Base-by-base conservation (phyloP, 2,329 filamentous ascomycete species). In the Mycocentrospora acerina region DNA sequence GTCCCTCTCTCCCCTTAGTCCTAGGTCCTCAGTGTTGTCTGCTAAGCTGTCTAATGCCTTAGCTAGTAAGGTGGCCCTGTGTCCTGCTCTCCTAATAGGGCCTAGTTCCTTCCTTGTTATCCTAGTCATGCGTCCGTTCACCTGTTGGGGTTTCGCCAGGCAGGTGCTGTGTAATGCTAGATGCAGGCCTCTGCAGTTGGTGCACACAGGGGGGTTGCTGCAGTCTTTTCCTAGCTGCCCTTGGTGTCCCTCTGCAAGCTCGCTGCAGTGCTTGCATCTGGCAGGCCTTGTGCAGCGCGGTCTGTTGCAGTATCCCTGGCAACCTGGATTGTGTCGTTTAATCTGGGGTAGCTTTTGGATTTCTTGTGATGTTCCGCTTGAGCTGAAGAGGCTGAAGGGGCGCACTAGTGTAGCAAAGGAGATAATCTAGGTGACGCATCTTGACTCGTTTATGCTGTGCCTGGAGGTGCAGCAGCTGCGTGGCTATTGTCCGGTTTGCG, bases 241-340 rank as follows among this genome's bases (percentile, higher is more conserved):
- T 26, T 25, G 6, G 22, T 34, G 32, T 25, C 10, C 15, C 7
- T 25, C 32, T 12, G 11, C 17, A 7, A 19, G 19, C n/a, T 16
- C 22, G 2, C 32, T 12, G 22, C 32, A 34, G 19, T 34, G 10
- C 7, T 4, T 24, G 32, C 32, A 35, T 14, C 32, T 13, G 13
- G 24, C 22, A 15, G 16, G 6, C 13, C 16, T 6, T 11, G 19
- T 34, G 22, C 32, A 34, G 2, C 22, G 19, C 4, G 32, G n/a
- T 17, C 7, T 3, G 22, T 28, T 28, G 32, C 32, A 35, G 32
- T 35, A 35, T 4, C 32, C 32, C 24, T 35, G 24, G 12, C 32
- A 35, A 12, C 32, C 32, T 27, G 14, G 4, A 25, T 27, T 7
- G 12, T 35, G 32, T 28, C 14, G 22, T 25, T 28, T 13, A 10